phyloP scores from a whole-genome alignment of 2,329 filamentous ascomycete genomes.

The Pestalotiopsis sp. region DNA sequence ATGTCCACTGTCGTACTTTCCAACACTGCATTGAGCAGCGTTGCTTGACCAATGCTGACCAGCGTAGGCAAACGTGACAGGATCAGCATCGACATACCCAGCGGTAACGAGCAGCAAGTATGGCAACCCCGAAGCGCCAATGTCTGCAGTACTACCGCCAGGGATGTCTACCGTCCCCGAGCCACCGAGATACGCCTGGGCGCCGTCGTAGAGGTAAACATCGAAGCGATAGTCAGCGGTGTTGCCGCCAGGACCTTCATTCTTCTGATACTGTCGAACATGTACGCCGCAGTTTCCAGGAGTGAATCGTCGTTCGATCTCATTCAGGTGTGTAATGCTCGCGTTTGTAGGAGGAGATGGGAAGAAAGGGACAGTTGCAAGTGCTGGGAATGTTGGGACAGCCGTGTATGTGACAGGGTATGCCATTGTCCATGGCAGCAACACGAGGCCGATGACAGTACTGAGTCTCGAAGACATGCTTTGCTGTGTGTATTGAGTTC shows the following conservation, averaged over 20 bases:
- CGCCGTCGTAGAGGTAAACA: not conserved
- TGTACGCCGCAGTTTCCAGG: not conserved
- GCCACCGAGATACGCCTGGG: not conserved
- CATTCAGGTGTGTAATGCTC: too few species aligned
- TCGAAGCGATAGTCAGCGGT: not conserved
- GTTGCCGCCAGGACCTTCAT: not conserved
- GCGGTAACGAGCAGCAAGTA: not conserved
- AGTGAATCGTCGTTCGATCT: too few species aligned
- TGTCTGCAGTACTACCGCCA: not conserved
- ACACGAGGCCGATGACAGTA: too few species aligned
- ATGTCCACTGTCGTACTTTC: not conserved
- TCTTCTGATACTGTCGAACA: constrained; percentile 1
- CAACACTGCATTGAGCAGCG: not conserved
- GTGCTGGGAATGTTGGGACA: too few species aligned
- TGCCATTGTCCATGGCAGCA: too few species aligned
- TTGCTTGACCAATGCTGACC: not conserved
- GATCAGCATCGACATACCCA: not conserved
- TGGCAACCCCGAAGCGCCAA: not conserved
- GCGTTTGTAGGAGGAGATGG: too few species aligned
- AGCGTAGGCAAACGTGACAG: not conserved
- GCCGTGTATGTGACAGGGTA: too few species aligned
- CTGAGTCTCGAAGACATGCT: too few species aligned
- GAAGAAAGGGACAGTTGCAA: too few species aligned
- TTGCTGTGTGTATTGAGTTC: too few species aligned
- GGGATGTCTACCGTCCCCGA: not conserved